Base-by-base conservation (phyloP, 2,329 filamentous ascomycete genomes). In the Endothia cerciana region DNA sequence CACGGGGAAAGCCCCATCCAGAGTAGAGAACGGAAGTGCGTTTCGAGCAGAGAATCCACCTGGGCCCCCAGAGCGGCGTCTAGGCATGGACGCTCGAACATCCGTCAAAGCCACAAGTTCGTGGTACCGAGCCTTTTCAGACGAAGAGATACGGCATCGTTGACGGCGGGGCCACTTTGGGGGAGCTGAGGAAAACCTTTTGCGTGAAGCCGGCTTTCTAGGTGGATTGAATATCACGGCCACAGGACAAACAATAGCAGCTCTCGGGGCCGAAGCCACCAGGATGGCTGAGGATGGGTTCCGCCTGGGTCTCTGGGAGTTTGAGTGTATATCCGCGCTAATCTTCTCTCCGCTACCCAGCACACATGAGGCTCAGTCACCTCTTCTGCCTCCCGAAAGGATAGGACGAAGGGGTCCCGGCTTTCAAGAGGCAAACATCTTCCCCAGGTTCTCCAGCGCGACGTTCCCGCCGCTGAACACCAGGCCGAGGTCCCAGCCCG, bases 401-500 rank as follows among this genome's bases (percentile, higher is more conserved):
- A 51, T 1, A 51, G n/a, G 22, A 30, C 47, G 22, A 11, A 49
- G 10, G 25, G 4, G 2, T 15, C 45, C 4, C 11, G n/a, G 25
- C 17, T n/a, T 22, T 57, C 41, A 64, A 33, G 65, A 47, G 22
- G 72, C 75, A 72, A 89, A 85, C 69, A 89, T 69, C 73, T 78
- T 80, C 15, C 81, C 83, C 63, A 89, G 65, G 4, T 79, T 80
- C 68, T 87, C 85, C 7, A 87, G 72, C 59, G 80, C 83, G 1
- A 89, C 79, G 74, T 89, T 89, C 0, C 87, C 87, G 1, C 87
- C 87, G 58, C 82, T 86, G 64, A 89, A 79, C 56, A 89, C 83
- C 45, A 89, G 69, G 0, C 87, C 87, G 30, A 89, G 68, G 74
- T 89, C 85, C 93, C 93, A 97, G 0, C 92, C 92, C 15, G 85